Percentiles rank a stretch among this genome's conserved stretches.
phyloP scores from a whole-genome alignment of 208 protist genomes.

The Leishmania arabica region DNA sequence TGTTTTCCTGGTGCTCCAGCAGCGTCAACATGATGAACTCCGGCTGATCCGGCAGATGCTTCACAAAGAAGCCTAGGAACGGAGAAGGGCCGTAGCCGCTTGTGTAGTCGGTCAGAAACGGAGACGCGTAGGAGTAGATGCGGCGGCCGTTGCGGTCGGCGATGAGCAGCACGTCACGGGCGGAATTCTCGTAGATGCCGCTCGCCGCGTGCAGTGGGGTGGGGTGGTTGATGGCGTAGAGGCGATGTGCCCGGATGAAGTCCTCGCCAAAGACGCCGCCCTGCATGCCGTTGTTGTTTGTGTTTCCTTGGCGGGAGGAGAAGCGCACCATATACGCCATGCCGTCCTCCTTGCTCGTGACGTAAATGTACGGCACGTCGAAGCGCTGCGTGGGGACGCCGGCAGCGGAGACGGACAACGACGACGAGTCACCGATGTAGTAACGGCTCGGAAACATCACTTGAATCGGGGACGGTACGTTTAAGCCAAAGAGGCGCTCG shows the following conservation, averaged over 20 bases:
- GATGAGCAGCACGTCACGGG: constrained; percentile 72
- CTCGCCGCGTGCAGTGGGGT: constrained; percentile 60
- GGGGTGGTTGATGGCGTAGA: constrained; percentile 52
- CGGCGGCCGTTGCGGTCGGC: constrained; percentile 80
- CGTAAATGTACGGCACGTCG: constrained; percentile 78
- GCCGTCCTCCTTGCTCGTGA: constrained; percentile 89
- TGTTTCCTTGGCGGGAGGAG: constrained; percentile 22
- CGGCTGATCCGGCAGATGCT: constrained; percentile 81
- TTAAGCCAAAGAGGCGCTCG: constrained; percentile 69
- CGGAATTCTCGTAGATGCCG: constrained; percentile 84
- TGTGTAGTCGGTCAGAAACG: constrained; percentile 52
- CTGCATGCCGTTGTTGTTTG: constrained; percentile 31
- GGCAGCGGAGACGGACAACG: constrained; percentile 11
- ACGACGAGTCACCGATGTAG: constrained; percentile 18
- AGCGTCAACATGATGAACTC: constrained; percentile 78
- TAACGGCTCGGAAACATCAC: constrained; percentile 72
- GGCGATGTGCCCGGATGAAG: constrained; percentile 34
- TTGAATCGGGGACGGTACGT: constrained; percentile 83
- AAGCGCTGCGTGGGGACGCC: constrained; percentile 32
- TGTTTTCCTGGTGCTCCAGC: constrained; percentile 78
- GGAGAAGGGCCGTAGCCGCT: constrained; percentile 40
- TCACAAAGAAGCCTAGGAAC: constrained; percentile 71
- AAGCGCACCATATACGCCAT: constrained; percentile 83
- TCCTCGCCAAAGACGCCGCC: constrained; percentile 30
- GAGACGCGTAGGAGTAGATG: constrained; percentile 70